These are phyloP conservation scores for Tolypocladium inflatum DNA, from an alignment of 2,329 filamentous ascomycete species.

Conservation along the genomic window DNA sequence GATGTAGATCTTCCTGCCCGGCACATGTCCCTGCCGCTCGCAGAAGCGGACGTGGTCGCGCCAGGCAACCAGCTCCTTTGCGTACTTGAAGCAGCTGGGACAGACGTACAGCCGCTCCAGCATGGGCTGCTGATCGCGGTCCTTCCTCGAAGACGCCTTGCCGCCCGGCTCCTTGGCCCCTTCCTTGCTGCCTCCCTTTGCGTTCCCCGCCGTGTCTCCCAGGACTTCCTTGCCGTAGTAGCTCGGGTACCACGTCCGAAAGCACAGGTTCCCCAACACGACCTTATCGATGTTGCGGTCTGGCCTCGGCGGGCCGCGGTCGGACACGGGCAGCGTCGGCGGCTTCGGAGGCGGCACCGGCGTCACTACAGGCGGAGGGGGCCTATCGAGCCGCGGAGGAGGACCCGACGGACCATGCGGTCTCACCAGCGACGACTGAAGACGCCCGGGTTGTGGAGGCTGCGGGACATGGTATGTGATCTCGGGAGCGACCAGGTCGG, in stretches of 20 bases:
- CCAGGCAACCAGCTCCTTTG: conserved; percentile 51
- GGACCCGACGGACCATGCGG: conserved; percentile 23
- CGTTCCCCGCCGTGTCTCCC: conserved; percentile 33
- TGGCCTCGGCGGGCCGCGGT: conserved; percentile 28
- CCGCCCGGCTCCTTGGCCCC: conserved; percentile 17
- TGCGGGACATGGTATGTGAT: conserved; percentile 30
- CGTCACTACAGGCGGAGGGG: conserved; percentile 17
- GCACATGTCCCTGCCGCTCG: conserved; percentile 37
- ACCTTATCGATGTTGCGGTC: conserved; percentile 82
- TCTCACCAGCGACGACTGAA: conserved; percentile 19
- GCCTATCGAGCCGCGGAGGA: conserved; percentile 18
- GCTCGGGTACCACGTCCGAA: conserved; percentile 87
- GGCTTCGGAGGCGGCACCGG: conserved; percentile 26
- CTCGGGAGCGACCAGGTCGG: conserved; percentile 29
- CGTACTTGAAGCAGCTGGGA: conserved; percentile 90
- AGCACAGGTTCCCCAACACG: conserved; percentile 72
- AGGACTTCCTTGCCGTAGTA: conserved; percentile 71
- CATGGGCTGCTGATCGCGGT: conserved; percentile 29
- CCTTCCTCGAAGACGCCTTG: conserved; percentile 20
- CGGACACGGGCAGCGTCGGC: conserved; percentile 13
- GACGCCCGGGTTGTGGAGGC: conserved; percentile 13
- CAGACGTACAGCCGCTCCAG: conserved; percentile 76
- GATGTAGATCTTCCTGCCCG: conserved; percentile 66
- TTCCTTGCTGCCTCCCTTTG: conserved; percentile 13
- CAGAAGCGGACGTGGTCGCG: conserved; percentile 50